Conservation (phyloP, 495 filamentous ascomycete species). For the Penicillium tannophilum region DNA sequence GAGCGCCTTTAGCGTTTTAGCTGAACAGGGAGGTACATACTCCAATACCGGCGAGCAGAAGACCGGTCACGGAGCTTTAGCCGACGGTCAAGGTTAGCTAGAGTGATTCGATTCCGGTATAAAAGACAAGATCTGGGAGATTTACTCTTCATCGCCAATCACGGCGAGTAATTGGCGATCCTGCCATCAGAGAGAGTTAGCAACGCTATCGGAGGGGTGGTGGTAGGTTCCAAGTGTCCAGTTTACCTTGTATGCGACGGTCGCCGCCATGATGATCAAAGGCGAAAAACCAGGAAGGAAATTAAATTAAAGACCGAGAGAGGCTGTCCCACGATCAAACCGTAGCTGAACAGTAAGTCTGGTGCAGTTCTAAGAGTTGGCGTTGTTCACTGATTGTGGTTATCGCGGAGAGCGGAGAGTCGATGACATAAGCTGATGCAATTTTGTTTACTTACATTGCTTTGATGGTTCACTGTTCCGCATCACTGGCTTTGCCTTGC, state of each 20-base stretch:
- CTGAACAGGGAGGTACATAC: conserved; percentile 54
- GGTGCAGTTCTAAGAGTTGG: conserved; percentile 5
- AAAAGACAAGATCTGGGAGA: neutral
- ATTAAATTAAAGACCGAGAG: neutral
- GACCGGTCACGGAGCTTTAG: conserved; percentile 87
- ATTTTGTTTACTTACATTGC: conserved; percentile 27
- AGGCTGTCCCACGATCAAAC: neutral
- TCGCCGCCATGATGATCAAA: conserved; percentile 36
- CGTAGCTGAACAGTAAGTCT: neutral
- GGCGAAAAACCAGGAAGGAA: neutral
- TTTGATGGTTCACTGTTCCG: conserved; percentile 10
- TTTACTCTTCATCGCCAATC: conserved; percentile 91
- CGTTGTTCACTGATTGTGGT: conserved; percentile 20
- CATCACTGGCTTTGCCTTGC: conserved; percentile 4
- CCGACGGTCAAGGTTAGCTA: conserved; percentile 24
- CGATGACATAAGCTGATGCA: conserved; percentile 30
- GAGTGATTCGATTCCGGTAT: neutral
- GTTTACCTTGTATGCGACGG: conserved; percentile 45
- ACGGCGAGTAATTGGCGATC: conserved; percentile 96
- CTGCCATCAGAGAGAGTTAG: conserved; percentile 41
- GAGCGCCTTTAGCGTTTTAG: neutral
- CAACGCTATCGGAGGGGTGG: conserved; percentile 22
- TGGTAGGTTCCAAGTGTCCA: conserved; percentile 10
- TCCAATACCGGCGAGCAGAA: conserved; percentile 92
- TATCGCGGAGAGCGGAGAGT: conserved; percentile 24